Percentiles rank a stretch among this genome's conserved stretches.
Conservation (phyloP, 1,284 basidiomycete genomes). For the Pseudozyma sp. region DNA sequence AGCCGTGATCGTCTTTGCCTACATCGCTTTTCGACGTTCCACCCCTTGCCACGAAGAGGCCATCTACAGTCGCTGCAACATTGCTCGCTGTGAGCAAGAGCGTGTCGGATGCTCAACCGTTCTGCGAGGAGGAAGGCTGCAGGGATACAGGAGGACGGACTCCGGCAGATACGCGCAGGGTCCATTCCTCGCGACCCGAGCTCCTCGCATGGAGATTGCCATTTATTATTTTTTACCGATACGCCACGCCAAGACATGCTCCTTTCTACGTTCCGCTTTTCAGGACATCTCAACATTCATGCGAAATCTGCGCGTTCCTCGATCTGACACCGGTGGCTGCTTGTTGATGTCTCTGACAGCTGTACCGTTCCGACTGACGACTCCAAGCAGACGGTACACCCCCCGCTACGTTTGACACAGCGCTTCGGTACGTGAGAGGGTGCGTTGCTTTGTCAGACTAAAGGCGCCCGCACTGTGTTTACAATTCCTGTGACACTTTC, state of each 20-base stretch:
- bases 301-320: constrained; percentile 19
- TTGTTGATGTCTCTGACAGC: not conserved
- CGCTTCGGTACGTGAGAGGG: constrained; percentile 1
- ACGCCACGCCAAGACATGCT: not conserved
- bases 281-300: constrained; percentile 10
- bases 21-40: no score
- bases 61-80: no score
- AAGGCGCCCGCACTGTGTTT: no score
- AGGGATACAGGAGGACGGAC: not conserved
- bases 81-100: not conserved
- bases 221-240: not conserved
- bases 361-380: not conserved
- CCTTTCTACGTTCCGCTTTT: constrained; percentile 12
- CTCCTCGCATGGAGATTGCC: constrained; percentile 19
- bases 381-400: not conserved
- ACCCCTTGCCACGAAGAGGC: no score
- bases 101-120: not conserved
- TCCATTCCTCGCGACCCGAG: constrained; percentile 23
- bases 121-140: constrained; percentile 2
- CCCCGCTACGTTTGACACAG: not conserved
- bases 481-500: not conserved
- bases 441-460: not conserved
- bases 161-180: constrained; percentile 4
- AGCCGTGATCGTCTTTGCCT: no score
- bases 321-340: not conserved